These are phyloP conservation scores for Claviceps capensis DNA, from an alignment of 2,329 filamentous ascomycete genomes.

Conservation along the genomic window DNA sequence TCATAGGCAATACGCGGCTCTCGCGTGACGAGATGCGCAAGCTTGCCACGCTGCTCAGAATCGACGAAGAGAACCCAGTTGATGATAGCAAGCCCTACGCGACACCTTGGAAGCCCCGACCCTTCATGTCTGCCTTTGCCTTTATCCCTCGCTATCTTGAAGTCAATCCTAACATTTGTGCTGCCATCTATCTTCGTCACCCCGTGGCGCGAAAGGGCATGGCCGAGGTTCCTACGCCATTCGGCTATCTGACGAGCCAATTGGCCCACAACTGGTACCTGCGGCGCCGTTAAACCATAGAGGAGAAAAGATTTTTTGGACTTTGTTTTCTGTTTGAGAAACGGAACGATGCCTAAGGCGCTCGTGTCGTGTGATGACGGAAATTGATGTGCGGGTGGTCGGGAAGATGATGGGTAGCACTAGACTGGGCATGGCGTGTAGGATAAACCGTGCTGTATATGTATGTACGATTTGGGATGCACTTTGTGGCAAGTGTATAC, in stretches of 20 bases:
- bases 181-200: constrained; percentile 87
- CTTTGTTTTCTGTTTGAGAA: too few relatives aligned
- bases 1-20: constrained; percentile 21
- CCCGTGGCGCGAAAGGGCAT: constrained; percentile 74
- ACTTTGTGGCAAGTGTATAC: too few relatives aligned
- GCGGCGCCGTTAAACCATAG: constrained; percentile 48
- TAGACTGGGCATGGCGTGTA: too few relatives aligned
- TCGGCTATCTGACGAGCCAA: constrained; percentile 54
- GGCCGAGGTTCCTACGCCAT: constrained; percentile 78
- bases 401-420: too few relatives aligned
- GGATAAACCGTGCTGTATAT: too few relatives aligned
- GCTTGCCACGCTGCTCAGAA: constrained; percentile 42
- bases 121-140: constrained; percentile 83
- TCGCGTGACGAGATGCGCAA: constrained; percentile 37
- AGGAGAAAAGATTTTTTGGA: too few relatives aligned
- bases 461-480: too few relatives aligned
- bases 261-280: constrained; percentile 92
- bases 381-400: too few relatives aligned
- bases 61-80: constrained; percentile 60
- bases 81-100: constrained; percentile 71
- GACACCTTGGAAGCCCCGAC: constrained; percentile 78
- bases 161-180: constrained; percentile 94
- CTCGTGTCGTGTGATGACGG: too few relatives aligned
- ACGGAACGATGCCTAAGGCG: too few relatives aligned
- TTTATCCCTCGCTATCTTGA: constrained; percentile 93